These are phyloP conservation scores for Phialemoniopsis sp. DNA, from an alignment of 2,329 filamentous ascomycete genomes.

Conservation along the genomic window DNA sequence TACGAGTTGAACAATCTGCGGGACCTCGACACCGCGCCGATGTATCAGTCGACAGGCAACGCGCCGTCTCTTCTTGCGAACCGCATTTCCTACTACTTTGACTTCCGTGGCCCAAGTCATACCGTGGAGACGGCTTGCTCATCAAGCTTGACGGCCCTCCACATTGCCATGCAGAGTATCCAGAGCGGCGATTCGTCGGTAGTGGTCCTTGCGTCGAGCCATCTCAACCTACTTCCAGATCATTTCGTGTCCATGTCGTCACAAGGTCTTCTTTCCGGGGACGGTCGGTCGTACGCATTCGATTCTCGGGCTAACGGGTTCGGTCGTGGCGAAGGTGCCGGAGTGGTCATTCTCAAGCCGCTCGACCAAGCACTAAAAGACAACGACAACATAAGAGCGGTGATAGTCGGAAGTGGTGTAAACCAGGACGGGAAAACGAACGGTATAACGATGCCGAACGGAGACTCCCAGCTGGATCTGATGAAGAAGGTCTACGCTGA, in stretches of 20 bases:
- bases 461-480: slow-evolving; percentile 3
- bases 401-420: slow-evolving; percentile 6
- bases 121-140: slow-evolving; percentile 13
- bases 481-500: slow-evolving; percentile 4
- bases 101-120: slow-evolving; percentile 10
- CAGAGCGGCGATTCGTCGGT: slow-evolving; percentile 2
- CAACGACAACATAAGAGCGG: slow-evolving; percentile 7
- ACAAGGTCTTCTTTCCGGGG: slow-evolving; percentile 1
- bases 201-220: slow-evolving; percentile 1
- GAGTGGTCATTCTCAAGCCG: slow-evolving; percentile 29
- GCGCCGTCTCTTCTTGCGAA: slow-evolving; percentile 11
- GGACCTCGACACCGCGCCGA: slow-evolving; percentile 14
- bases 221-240: slow-evolving; percentile 1
- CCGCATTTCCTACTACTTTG: slow-evolving; percentile 15
- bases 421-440: slow-evolving; percentile 9
- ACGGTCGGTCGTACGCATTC: slow-evolving; percentile 15
- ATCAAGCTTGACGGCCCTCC: slow-evolving; percentile 6
- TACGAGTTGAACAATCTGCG: slow-evolving; percentile 10
- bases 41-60: slow-evolving; percentile 17
- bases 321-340: slow-evolving; percentile 38
- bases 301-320: slow-evolving; percentile 38
- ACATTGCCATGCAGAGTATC: slow-evolving; percentile 2
- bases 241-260: slow-evolving; percentile 2
- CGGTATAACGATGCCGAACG: slow-evolving; percentile 6
- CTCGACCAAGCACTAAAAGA: slow-evolving; percentile 4